Evolutionary conservation across 2,329 filamentous ascomycete genomes (phyloP).

Genomic region (Exophiala sideris): DNA sequence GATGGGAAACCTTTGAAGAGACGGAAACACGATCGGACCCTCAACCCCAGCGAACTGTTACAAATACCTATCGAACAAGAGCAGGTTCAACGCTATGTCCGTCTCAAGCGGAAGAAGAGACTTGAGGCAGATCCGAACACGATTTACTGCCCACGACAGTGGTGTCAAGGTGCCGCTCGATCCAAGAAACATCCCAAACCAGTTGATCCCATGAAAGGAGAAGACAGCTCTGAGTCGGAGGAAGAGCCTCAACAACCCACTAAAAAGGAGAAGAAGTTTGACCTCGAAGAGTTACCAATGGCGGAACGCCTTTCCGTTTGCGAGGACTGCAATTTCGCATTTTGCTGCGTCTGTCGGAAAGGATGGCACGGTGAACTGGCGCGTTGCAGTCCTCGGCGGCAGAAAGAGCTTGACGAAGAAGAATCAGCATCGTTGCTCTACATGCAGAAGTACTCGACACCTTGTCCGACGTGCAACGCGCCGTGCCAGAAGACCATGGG

Average conservation of each 20-base stretch:
- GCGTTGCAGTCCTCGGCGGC: conserved; percentile 63
- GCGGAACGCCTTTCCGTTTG: conserved; percentile 76
- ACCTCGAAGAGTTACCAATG: conserved; percentile 44
- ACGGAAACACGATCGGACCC: conserved; percentile 61
- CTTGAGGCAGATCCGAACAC: conserved; percentile 89
- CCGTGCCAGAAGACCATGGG: conserved; percentile 87
- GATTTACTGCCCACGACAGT: conserved; percentile 84
- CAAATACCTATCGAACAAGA: conserved; percentile 70
- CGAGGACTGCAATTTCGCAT: conserved; percentile 84
- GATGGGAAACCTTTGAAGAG: conserved; percentile 37
- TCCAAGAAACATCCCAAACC: conserved; percentile 72
- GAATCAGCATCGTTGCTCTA: conserved; percentile 86
- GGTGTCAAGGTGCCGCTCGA: conserved; percentile 86
- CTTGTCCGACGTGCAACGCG: conserved; percentile 82
- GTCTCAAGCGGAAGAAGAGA: conserved; percentile 86
- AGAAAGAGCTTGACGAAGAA: conserved; percentile 72
- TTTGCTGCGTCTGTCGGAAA: conserved; percentile 70
- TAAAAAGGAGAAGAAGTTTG: conserved; percentile 30
- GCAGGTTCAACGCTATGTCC: conserved; percentile 79
- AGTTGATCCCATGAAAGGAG: conserved; percentile 58
- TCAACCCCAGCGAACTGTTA: conserved; percentile 80
- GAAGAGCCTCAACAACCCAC: conserved; percentile 48
- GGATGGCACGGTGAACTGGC: conserved; percentile 91
- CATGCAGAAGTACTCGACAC: conserved; percentile 73
- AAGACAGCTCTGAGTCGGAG: conserved; percentile 42